Conservation (phyloP, 441 rosid species). For the Flueggea neowawraea region DNA sequence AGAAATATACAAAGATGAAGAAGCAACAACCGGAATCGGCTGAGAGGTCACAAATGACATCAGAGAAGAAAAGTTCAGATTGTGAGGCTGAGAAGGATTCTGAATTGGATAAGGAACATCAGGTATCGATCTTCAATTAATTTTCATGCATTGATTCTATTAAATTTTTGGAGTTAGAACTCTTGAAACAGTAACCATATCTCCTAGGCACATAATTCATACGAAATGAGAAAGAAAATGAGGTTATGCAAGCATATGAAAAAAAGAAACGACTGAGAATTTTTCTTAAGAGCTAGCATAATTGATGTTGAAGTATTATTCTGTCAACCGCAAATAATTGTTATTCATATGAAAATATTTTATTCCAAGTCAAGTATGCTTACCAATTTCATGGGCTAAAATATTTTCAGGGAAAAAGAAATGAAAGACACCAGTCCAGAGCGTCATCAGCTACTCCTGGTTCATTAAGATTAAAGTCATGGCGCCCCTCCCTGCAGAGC, state of each 20-base stretch:
- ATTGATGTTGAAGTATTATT: not conserved
- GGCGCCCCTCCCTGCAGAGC: constrained; percentile 89
- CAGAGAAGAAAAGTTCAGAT: constrained; percentile 26
- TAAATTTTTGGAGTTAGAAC: not conserved
- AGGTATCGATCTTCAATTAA: constrained; percentile 17
- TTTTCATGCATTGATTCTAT: not conserved
- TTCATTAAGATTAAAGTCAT: constrained; percentile 53
- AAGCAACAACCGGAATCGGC: constrained; percentile 41
- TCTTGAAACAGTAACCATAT: too few relatives aligned
- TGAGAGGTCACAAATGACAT: constrained; percentile 28
- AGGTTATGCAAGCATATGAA: too few relatives aligned
- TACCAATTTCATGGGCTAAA: not conserved
- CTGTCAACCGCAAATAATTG: too few relatives aligned
- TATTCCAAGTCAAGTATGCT: too few relatives aligned
- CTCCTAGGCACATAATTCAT: too few relatives aligned
- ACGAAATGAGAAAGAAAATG: too few relatives aligned
- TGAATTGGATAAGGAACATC: constrained; percentile 19
- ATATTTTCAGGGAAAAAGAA: constrained; percentile 37
- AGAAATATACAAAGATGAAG: constrained; percentile 72
- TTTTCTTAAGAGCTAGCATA: too few relatives aligned
- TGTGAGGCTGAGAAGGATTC: constrained; percentile 23
- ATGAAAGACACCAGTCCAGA: constrained; percentile 47
- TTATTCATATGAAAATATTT: too few relatives aligned
- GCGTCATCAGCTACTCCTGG: constrained; percentile 35
- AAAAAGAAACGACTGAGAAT: too few relatives aligned